Evolutionary conservation across 371 early-diverging fungal genomes (phyloP), one percentile per base, ranked within the genome.

Genomic region (Cladochytrium tenue): DNA sequence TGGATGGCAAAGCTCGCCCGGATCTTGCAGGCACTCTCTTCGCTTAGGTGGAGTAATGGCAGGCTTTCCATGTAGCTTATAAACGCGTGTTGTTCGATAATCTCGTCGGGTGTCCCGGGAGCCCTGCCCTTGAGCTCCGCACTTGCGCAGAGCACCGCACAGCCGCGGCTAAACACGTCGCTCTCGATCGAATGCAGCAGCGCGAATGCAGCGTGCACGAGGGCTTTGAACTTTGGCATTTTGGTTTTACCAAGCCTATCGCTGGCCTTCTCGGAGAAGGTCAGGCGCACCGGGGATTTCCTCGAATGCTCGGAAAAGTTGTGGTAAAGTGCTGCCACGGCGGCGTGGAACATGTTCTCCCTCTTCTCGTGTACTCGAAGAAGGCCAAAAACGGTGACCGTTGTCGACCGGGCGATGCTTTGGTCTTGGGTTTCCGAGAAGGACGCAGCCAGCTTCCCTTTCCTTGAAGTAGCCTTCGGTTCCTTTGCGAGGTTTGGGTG

Each of bases 1-100:
- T 50, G 34, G n/a, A 53, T 27, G 20, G 60, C n/a, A 53, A 74
- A 63, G 4, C 62, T 43, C 7, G 43, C 43, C 7, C 13, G 7
- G 43, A 43, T 7, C 20, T 43, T 20, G 13, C 13, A 43, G 20
- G 20, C 20, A 20, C 43, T 43, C 43, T 13, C 43, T 43, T 7
- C 7, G 43, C 20, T 7, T 20, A 20, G 20, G 43, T 20, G 13
- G 43, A 43, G 43, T 20, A 20, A 43, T 13, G 7, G 7, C 7
- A 43, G 7, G 43, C 7, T 13, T 43, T 43, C 13, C 7, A 13
- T 7, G 13, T 43, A 20, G 43, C 43, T 43, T 7, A 13, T 7
- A 43, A 43, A 7, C 7, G 7, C 43, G 43, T 43, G 7, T 43
- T 43, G 13, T 7, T 13, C 20, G 43, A 20, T 43, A 7, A 20